Evolutionary conservation across 148 eudicot genomes (phyloP), one percentile per base, ranked within the genome.

Genomic region (Vaccinium corymbosum): DNA sequence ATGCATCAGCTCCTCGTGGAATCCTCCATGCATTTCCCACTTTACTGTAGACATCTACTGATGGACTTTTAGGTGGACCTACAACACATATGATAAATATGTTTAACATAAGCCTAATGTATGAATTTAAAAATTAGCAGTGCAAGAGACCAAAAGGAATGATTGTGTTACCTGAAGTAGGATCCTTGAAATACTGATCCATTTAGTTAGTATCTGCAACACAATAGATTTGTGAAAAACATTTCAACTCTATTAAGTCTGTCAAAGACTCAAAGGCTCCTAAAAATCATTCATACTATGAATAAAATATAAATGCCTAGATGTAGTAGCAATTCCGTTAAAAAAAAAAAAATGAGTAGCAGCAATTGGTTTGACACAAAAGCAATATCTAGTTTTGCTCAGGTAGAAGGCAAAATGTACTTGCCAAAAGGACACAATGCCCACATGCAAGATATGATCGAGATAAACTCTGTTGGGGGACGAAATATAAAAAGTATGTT

Each of bases 11-110:
- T 77, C 84, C 76, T 0, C 19, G 81, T n/a, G 89, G 90, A 83
- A 85, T 85, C 46, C 85, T 62, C 93, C 93, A 91, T 7, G 85
- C 84, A 80, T 75, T 84, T 87, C 79, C 88, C 85, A 85, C 46
- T 83, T 85, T 49, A 66, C 82, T 61, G 29, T 59, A 85, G 82
- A 53, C 73, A 83, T 80, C 79, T 32, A 57, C 3, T 29, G 87
- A 66, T 61, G 70, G 82, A 64, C 62, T 78, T 73, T 25, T 86
- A 50, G 86, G 72, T 55, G 52, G 80, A 68, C 89, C 89, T 88
- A 84, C 2, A 84, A 75, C 52, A 84, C 19, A 73, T 42, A 15
- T 80, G 17, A 71, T 15, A 68, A 19, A 38, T 71, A 84, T 80
- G 80, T 25, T 81, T 32, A 71, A 57, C 70, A 42, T 14, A 35